Conservation (phyloP, 176 grass and related monocot species). For the Triticum dicoccoides region DNA sequence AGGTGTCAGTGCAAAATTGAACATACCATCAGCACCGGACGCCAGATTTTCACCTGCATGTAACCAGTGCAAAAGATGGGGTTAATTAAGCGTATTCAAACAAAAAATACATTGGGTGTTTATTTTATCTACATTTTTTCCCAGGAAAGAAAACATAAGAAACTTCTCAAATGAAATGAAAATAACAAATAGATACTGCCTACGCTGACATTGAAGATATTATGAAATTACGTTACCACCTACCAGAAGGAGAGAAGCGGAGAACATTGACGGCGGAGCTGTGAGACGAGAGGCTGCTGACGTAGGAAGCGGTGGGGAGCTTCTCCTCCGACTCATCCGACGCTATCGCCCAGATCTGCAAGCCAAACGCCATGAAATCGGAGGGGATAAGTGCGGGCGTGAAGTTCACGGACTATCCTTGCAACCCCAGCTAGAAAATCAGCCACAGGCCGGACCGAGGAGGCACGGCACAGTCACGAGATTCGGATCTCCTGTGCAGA, state of each 20-base stretch:
- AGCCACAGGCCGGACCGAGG: background rate
- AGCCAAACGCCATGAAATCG: background rate
- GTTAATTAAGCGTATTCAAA: background rate
- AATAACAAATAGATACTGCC: background rate
- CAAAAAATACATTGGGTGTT: background rate
- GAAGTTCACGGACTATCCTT: background rate
- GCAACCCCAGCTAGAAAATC: background rate
- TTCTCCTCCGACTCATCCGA: slow-evolving; percentile 55
- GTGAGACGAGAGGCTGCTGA: slow-evolving; percentile 67
- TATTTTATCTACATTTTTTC: background rate
- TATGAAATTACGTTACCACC: background rate
- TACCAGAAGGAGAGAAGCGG: slow-evolving; percentile 96
- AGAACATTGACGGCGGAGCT: slow-evolving; percentile 79
- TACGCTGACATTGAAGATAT: background rate
- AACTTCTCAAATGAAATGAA: background rate
- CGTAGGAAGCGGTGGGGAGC: slow-evolving; percentile 70
- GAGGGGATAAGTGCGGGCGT: background rate
- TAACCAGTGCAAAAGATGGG: background rate
- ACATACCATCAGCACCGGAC: slow-evolving; percentile 87
- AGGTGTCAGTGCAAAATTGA: background rate
- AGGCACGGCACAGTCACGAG: background rate
- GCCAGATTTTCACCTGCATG: slow-evolving; percentile 75
- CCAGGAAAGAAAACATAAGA: background rate
- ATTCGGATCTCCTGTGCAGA: background rate
- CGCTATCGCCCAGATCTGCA: slow-evolving; percentile 70